phyloP scores from a whole-genome alignment of 2,329 filamentous ascomycete genomes.

The Penicillium sp. region DNA sequence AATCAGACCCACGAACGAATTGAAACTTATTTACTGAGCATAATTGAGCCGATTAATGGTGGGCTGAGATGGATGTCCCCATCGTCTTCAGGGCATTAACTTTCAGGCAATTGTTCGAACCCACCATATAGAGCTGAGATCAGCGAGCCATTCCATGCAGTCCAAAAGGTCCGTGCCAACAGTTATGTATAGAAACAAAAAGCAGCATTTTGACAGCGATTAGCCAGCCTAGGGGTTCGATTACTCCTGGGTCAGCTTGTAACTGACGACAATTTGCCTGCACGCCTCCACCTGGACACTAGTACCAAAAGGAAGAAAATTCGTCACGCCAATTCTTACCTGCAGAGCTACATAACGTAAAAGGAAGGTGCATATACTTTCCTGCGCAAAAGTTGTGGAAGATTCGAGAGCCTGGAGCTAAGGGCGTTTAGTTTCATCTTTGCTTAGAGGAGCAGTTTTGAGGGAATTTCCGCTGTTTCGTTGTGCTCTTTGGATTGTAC shows the following conservation, averaged over 20 bases:
- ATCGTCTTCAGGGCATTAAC: not conserved
- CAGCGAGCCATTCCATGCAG: not conserved
- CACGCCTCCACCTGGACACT: too few species aligned
- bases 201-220: too few species aligned
- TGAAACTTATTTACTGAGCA: not conserved
- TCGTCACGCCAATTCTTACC: not conserved
- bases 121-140: not conserved
- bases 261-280: too few species aligned
- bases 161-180: not conserved
- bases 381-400: not conserved
- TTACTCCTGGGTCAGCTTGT: too few species aligned
- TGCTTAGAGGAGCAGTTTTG: not conserved
- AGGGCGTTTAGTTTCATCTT: not conserved
- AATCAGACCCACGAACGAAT: not conserved
- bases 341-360: not conserved
- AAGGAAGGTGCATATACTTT: not conserved
- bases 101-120: not conserved
- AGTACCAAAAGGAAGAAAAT: too few species aligned
- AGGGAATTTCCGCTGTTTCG: not conserved
- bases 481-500: too few species aligned
- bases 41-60: not conserved
- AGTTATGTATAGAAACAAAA: not conserved
- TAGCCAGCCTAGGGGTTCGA: too few species aligned
- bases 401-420: not conserved
- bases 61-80: not conserved